Evolutionary conservation across 352 stramenopile genomes (phyloP).

Genomic region (Thraustotheca clavata): DNA sequence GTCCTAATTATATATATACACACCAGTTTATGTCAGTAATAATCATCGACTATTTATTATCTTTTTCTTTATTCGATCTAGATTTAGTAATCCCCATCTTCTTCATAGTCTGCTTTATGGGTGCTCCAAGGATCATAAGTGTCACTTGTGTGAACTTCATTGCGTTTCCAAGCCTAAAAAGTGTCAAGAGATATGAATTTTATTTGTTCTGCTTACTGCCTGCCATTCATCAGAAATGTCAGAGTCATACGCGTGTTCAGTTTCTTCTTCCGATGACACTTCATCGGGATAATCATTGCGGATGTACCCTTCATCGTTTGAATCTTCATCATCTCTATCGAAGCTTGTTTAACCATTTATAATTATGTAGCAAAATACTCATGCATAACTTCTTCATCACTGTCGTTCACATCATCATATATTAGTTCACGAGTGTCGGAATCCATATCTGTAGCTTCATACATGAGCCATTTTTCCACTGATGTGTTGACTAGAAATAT

Average conservation of each 20-base stretch:
- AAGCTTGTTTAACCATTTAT: conserved; percentile 20
- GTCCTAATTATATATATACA: no score
- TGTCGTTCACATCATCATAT: conserved; percentile 68
- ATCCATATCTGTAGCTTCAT: conserved; percentile 39
- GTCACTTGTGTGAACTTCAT: neutral
- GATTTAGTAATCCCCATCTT: conserved; percentile 1
- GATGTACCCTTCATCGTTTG: conserved; percentile 70
- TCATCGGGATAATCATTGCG: conserved; percentile 82
- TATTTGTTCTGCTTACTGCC: neutral
- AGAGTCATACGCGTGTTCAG: conserved; percentile 23
- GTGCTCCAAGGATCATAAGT: neutral
- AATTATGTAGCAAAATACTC: conserved; percentile 26
- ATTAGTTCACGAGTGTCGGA: conserved; percentile 61
- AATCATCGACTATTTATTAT: no score
- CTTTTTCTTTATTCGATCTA: no score
- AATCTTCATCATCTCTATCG: conserved; percentile 63
- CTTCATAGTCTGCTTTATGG: neutral
- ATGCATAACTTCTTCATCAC: conserved; percentile 48
- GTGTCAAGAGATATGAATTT: neutral
- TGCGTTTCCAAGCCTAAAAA: neutral
- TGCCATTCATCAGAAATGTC: conserved; percentile 29
- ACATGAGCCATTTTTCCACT: conserved; percentile 66
- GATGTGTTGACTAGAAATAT: conserved; percentile 44
- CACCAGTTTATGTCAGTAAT: no score
- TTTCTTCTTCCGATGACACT: conserved; percentile 37